A percentile compares a stretch with the other conserved stretches of the same genome.
phyloP scores from a whole-genome alignment of 1,139 yeast genomes.

The Pichia sp. region DNA sequence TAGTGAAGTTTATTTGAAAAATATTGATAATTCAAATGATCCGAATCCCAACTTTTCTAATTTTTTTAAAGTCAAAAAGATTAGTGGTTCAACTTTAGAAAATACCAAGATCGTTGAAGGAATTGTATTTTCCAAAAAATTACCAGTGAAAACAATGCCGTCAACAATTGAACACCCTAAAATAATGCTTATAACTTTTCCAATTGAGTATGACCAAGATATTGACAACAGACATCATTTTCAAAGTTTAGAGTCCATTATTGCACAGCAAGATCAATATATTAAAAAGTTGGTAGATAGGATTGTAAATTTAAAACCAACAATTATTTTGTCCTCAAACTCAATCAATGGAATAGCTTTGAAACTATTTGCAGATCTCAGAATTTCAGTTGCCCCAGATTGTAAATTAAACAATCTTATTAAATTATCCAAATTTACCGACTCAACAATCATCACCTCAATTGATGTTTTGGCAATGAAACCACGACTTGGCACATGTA shows the following conservation, averaged over 20 bases:
- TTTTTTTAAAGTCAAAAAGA: slow-evolving; percentile 78
- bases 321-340: slow-evolving; percentile 71
- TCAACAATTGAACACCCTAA: slow-evolving; percentile 56
- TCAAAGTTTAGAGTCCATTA: slow-evolving; percentile 43
- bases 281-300: slow-evolving; percentile 76
- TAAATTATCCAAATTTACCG: slow-evolving; percentile 71
- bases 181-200: slow-evolving; percentile 79
- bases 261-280: slow-evolving; percentile 85
- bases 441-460: slow-evolving; percentile 70
- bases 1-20: slow-evolving; percentile 47
- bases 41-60: slow-evolving; percentile 82
- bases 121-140: slow-evolving; percentile 72
- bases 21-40: slow-evolving; percentile 20
- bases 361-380: slow-evolving; percentile 61
- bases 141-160: slow-evolving; percentile 82
- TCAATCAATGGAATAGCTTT: slow-evolving; percentile 81
- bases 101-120: slow-evolving; percentile 70
- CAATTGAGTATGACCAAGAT: slow-evolving; percentile 76
- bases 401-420: slow-evolving; percentile 80
- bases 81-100: slow-evolving; percentile 54
- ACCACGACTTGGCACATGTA: slow-evolving; percentile 69
- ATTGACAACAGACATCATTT: slow-evolving; percentile 18
- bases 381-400: slow-evolving; percentile 71
- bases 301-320: slow-evolving; percentile 71
- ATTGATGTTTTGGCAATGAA: slow-evolving; percentile 55